These are phyloP conservation scores for Lagenaria siceraria DNA, from an alignment of 306 rosid species.

Conservation along the genomic window DNA sequence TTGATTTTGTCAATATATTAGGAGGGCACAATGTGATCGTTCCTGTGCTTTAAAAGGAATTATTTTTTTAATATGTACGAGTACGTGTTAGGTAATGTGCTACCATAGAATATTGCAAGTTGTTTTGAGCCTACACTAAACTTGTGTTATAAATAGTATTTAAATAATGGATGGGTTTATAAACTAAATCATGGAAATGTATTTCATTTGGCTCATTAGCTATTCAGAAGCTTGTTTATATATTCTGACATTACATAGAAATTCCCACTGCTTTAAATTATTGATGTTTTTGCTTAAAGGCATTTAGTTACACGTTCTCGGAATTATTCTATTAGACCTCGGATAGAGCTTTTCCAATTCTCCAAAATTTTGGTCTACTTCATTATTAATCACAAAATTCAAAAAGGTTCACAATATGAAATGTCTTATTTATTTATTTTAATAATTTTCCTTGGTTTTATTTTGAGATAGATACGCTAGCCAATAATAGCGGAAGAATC, in stretches of 20 bases:
- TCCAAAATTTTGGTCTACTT: background rate
- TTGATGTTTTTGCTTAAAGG: background rate
- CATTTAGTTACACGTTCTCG: slow-evolving; percentile 5
- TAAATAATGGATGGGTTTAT: background rate
- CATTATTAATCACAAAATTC: background rate
- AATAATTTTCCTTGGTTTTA: background rate
- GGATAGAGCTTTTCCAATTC: background rate
- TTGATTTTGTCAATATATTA: background rate
- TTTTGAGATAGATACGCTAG: background rate
- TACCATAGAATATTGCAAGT: background rate
- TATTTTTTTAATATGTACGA: background rate
- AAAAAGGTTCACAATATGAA: background rate
- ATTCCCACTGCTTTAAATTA: slow-evolving; percentile 1
- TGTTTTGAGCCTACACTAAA: background rate
- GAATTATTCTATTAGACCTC: slow-evolving; percentile 1
- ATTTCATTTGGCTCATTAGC: background rate
- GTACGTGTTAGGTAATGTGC: background rate
- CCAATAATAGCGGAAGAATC: background rate
- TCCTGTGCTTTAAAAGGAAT: background rate
- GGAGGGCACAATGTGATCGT: background rate
- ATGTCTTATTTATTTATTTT: background rate
- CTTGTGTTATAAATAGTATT: background rate
- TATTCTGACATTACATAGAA: slow-evolving; percentile 3
- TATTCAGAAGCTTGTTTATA: background rate
- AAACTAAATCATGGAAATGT: background rate